phyloP scores from a whole-genome alignment of 768 basidiomycete genomes.

The Royoungia palumana region DNA sequence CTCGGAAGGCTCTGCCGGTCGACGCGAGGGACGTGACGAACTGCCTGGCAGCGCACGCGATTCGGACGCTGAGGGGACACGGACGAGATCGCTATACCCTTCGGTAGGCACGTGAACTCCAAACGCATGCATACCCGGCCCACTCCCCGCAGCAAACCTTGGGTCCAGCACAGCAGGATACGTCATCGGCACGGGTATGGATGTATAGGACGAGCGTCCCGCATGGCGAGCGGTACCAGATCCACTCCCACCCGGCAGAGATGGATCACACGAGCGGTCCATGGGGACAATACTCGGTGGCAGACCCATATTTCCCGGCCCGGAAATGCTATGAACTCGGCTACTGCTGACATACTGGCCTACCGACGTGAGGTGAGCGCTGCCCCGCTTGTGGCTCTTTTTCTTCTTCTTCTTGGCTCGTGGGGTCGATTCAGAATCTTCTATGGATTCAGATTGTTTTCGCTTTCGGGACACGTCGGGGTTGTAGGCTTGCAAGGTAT shows the following conservation, averaged over 20 bases:
- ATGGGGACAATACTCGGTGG: constrained; percentile 4
- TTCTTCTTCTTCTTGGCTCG: constrained; percentile 27
- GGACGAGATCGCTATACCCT: neutral
- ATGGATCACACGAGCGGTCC: constrained; percentile 16
- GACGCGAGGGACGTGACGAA: neutral
- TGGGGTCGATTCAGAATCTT: constrained; percentile 15
- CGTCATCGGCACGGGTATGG: neutral
- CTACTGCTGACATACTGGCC: constrained; percentile 6
- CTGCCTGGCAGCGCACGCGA: neutral
- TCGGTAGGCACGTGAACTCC: neutral
- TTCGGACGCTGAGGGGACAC: neutral
- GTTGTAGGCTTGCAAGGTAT: constrained; percentile 27
- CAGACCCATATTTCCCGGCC: constrained; percentile 17
- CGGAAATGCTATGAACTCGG: constrained; percentile 19
- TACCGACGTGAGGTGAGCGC: neutral
- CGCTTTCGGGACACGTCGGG: constrained; percentile 35
- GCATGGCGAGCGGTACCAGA: constrained; percentile 15
- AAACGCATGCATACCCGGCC: neutral
- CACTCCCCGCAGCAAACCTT: neutral
- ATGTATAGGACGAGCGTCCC: neutral
- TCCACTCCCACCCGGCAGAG: constrained; percentile 16
- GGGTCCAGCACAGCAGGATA: constrained; percentile 17
- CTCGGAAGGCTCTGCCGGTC: constrained; percentile 4
- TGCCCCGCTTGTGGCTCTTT: constrained; percentile 26
- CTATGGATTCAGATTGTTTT: constrained; percentile 28